Evolutionary conservation across 2,329 filamentous ascomycete genomes (phyloP).

Genomic region (Penicillium decumbens): DNA sequence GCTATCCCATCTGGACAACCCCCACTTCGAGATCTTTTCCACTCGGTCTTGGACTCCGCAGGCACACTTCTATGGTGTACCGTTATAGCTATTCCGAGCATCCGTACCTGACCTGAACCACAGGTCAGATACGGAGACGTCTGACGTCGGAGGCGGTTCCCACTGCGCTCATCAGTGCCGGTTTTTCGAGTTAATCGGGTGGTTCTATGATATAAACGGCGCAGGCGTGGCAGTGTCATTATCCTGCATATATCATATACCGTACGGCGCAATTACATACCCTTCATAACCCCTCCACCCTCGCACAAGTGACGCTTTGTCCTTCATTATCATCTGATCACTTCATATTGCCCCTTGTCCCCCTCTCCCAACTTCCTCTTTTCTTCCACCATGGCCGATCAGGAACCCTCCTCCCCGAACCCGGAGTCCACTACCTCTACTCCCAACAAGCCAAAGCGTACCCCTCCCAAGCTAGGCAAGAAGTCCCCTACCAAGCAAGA

Average conservation of each 20-base stretch:
- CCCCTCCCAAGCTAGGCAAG: constrained; percentile 31
- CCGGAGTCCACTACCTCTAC: constrained; percentile 16
- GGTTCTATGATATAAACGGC: constrained; percentile 19
- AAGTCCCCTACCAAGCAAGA: constrained; percentile 24
- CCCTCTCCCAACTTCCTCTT: constrained; percentile 13
- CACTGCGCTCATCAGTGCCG: constrained; percentile 6
- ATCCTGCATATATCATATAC: constrained; percentile 17
- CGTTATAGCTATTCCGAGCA: not conserved
- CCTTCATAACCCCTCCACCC: not conserved
- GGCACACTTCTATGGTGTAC: not conserved
- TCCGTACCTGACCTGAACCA: not conserved
- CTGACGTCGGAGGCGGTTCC: constrained; percentile 28
- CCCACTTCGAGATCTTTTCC: not conserved
- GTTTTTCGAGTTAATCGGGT: constrained; percentile 16
- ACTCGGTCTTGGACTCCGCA: not conserved
- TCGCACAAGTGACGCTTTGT: constrained; percentile 18
- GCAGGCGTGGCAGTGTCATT: constrained; percentile 2
- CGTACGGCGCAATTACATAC: constrained; percentile 13
- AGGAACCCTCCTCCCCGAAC: constrained; percentile 21
- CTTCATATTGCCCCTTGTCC: constrained; percentile 24
- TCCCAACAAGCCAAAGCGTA: constrained; percentile 26
- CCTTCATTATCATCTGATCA: constrained; percentile 19
- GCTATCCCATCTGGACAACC: no score
- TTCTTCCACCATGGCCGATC: constrained; percentile 30
- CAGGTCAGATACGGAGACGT: not conserved